Conservation (phyloP, 1,284 basidiomycete genomes). For the Coriolopsis trogii region DNA sequence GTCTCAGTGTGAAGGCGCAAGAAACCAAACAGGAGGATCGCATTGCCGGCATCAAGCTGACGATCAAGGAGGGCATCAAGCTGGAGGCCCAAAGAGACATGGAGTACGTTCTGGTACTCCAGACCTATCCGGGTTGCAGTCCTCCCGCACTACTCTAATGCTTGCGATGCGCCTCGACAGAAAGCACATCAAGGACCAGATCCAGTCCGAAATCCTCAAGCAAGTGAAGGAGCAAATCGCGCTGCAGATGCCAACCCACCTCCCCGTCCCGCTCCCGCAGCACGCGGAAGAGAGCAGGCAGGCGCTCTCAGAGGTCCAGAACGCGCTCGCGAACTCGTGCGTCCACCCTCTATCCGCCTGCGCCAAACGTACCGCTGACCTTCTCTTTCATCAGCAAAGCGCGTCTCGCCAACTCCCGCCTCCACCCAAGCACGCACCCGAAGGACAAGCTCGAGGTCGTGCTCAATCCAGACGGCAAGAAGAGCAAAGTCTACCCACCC, state of each 20-base stretch:
- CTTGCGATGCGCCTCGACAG: slow-evolving; percentile 19
- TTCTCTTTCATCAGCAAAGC: slow-evolving; percentile 42
- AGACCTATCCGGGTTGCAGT: no score
- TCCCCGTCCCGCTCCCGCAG: slow-evolving; percentile 48
- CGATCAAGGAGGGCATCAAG: slow-evolving; percentile 40
- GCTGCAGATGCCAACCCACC: slow-evolving; percentile 45
- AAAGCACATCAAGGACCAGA: slow-evolving; percentile 40
- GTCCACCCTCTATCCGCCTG: slow-evolving; percentile 24
- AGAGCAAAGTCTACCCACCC: slow-evolving; percentile 49
- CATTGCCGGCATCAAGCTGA: slow-evolving; percentile 39
- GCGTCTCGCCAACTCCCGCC: slow-evolving; percentile 47
- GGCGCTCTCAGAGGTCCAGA: slow-evolving; percentile 44
- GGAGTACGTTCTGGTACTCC: slow-evolving; percentile 4
- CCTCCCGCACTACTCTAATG: not conserved
- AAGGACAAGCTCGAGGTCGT: slow-evolving; percentile 48
- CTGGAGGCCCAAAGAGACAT: slow-evolving; percentile 32
- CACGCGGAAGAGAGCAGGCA: slow-evolving; percentile 47
- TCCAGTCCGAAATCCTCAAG: slow-evolving; percentile 40
- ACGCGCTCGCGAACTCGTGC: slow-evolving; percentile 55
- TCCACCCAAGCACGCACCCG: slow-evolving; percentile 40
- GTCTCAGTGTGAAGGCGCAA: slow-evolving; percentile 40
- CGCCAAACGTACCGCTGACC: slow-evolving; percentile 30
- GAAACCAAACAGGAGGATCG: slow-evolving; percentile 36
- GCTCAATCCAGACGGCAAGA: slow-evolving; percentile 49
- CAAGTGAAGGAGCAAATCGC: slow-evolving; percentile 48